A percentile compares a stretch with the other conserved stretches of the same genome.
phyloP scores from a whole-genome alignment of 108 stramenopile species.

The Phaeodactylum tricornutum region DNA sequence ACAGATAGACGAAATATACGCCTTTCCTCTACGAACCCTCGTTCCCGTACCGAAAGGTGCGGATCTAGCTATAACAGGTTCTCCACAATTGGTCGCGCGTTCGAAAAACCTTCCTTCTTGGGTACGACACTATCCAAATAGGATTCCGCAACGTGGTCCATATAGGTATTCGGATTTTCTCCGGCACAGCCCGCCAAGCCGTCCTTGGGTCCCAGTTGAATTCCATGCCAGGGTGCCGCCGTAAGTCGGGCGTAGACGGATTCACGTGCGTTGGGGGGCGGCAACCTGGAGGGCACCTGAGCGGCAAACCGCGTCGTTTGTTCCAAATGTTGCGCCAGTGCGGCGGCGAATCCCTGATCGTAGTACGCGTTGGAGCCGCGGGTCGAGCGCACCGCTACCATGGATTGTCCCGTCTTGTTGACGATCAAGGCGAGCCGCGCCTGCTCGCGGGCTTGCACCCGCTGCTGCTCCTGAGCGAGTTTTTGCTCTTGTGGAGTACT shows the following conservation, averaged over 20 bases:
- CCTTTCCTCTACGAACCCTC: no score
- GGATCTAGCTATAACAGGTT: constrained; percentile 46
- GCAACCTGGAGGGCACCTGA: constrained; percentile 9
- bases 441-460: no score
- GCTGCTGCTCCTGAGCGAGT: no score
- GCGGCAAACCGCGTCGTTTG: constrained; percentile 21
- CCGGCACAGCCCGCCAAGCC: constrained; percentile 47
- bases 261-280: constrained; percentile 1
- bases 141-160: constrained; percentile 69
- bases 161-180: constrained; percentile 44
- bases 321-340: constrained; percentile 26
- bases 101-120: constrained; percentile 55
- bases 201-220: constrained; percentile 27
- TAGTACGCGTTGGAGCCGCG: constrained; percentile 33
- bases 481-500: no score
- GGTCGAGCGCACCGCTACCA: constrained; percentile 44
- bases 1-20: no score
- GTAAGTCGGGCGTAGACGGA: constrained; percentile 13
- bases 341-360: constrained; percentile 49
- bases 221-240: constrained; percentile 36
- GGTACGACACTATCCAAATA: constrained; percentile 50
- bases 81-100: constrained; percentile 63
- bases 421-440: constrained; percentile 39
- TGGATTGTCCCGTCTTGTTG: constrained; percentile 23
- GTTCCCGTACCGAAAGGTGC: no score